Evolutionary conservation across 177 flowering plant species (phyloP), one percentile per base, ranked within the genome.

Genomic region (Tripterygium wilfordii): DNA sequence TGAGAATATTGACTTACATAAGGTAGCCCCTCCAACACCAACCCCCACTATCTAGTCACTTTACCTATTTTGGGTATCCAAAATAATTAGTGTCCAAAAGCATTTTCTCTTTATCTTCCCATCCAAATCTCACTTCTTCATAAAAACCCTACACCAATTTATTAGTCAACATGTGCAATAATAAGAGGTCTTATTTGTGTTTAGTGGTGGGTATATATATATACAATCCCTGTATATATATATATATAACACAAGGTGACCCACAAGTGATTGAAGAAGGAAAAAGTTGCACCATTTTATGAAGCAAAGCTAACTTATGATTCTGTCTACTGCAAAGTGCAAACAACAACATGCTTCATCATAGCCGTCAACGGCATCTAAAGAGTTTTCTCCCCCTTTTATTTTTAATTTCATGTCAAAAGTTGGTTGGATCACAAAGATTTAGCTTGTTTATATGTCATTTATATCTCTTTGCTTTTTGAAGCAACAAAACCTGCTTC

Each of bases 1-100:
- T 73, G 80, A 73, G 66, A 69, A 79, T 76, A 66, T 73, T 76
- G 85, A 73, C 84, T 62, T 72, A 40, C 3, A n/a, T n/a, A n/a
- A n/a, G n/a, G n/a, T n/a, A n/a, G n/a, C n/a, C n/a, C 52, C 32
- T 10, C 35, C 16, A 22, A n/a, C 51, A 36, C 38, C 56, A 61
- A 50, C 31, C 60, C 58, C 40, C 54, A 57, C n/a, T n/a, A n/a
- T n/a, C n/a, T n/a, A n/a, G n/a, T n/a, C n/a, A n/a, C n/a, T n/a
- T n/a, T n/a, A n/a, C n/a, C n/a, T n/a, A n/a, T n/a, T n/a, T n/a
- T n/a, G n/a, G n/a, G n/a, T n/a, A n/a, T n/a, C n/a, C n/a, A n/a
- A n/a, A n/a, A n/a, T n/a, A n/a, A n/a, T n/a, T n/a, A n/a, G n/a
- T n/a, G n/a, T n/a, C n/a, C n/a, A n/a, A n/a, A n/a, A n/a, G n/a